Percentiles rank a stretch among this genome's conserved stretches.
These are phyloP conservation scores for Microcera coccophila DNA, from an alignment of 2,329 filamentous ascomycete species.

Conservation along the genomic window DNA sequence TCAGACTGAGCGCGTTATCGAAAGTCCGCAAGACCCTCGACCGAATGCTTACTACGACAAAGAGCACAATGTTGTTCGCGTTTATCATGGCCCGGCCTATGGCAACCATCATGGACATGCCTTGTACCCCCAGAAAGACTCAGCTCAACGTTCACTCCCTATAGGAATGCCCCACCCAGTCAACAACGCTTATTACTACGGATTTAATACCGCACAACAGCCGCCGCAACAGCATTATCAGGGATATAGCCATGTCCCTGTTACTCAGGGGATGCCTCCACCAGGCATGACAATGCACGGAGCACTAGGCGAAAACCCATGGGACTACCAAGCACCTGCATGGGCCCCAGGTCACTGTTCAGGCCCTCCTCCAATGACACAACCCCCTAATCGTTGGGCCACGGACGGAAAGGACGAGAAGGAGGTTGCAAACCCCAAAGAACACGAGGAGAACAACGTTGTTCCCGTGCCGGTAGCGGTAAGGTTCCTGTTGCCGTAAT, in stretches of 20 bases:
- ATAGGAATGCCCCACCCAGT: conserved; percentile 42
- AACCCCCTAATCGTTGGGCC: too few relatives aligned
- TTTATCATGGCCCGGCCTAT: conserved; percentile 56
- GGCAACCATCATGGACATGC: conserved; percentile 44
- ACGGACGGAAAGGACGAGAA: conserved; percentile 6
- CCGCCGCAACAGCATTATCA: conserved; percentile 16
- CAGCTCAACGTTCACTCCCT: conserved; percentile 32
- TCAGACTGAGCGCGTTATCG: conserved; percentile 54
- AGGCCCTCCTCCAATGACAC: too few relatives aligned
- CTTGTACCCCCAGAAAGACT: conserved; percentile 43
- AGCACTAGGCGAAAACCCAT: conserved; percentile 6
- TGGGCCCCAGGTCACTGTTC: conserved; percentile 10
- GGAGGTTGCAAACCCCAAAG: conserved; percentile 16
- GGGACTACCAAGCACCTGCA: conserved; percentile 21
- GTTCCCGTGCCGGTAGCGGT: conserved; percentile 26
- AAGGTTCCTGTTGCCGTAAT: conserved; percentile 2
- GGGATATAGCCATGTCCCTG: conserved; percentile 26
- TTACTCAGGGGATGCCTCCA: conserved; percentile 29
- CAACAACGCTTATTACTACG: conserved; percentile 42
- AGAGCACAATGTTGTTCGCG: conserved; percentile 49
- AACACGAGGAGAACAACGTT: conserved; percentile 29
- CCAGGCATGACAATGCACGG: not conserved
- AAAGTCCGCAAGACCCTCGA: conserved; percentile 48
- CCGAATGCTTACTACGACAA: conserved; percentile 59
- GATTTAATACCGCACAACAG: conserved; percentile 35